Base-by-base conservation (phyloP, 495 filamentous ascomycete genomes). In the Bacidia gigantensis region DNA sequence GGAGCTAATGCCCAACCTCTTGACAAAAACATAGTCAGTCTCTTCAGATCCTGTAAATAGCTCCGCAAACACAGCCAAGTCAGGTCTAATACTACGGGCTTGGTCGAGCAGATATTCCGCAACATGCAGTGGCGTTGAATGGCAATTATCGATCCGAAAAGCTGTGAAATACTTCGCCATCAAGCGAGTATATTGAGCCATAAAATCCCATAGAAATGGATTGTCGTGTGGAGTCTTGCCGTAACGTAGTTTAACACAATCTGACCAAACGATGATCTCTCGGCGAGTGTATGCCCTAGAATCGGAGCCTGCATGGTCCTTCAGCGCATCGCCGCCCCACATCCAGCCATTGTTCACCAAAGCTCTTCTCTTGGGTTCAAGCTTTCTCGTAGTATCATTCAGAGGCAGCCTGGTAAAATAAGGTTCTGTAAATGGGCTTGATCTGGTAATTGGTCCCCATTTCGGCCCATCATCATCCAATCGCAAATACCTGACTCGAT, bases 281-380 rank as follows among this genome's bases (percentile, higher is more conserved):
- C 93, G 79, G 21, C 88, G 80, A 3, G 97, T 75, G 60, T 99
- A 99, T 32, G 90, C 86, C 39, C 82, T 83, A 1, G 90, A 96
- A 39, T 84, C 66, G 0, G 86, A 83, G 0, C 93, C 93, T 17
- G 93, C 93, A 63, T 95, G 90, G 65, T 99, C 93, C 22, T 84
- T 79, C 67, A 97, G 77, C 0, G 88, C 89, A 62, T 95, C 88
- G 12, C 92, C 89, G 56, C 86, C 88, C 93, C 93, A 99, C 18
- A 97, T 87, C 93, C 93, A 99, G 52, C 93, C 93, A 62, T 99
- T 99, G 67, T 95, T 96, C 26, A 83, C 89, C 17, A 99, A 67
- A 2, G 87, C 86, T 29, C 97, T 69, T 45, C 84, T 80, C 52
- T 84, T 84, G 1, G 79, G 71, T 41, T 80, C 79, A 60, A 95